Evolutionary conservation across 345 rosid genomes (phyloP), one percentile per base, ranked within the genome.

Genomic region (Euphorbia tirucalli): DNA sequence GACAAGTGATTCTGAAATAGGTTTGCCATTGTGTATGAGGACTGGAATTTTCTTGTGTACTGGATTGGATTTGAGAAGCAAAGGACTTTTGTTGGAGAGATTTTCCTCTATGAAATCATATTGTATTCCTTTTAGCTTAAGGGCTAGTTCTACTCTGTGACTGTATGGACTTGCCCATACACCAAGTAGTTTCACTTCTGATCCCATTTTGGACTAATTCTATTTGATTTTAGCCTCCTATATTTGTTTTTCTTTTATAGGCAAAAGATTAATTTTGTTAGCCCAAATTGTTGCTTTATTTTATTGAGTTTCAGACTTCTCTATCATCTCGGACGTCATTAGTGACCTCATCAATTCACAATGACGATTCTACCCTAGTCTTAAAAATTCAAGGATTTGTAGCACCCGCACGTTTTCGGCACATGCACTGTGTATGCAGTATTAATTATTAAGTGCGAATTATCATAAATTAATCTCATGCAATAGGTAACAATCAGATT

Each of bases 121-220:
- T 5, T 71, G 9, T 8, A 71, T 10, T 6, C 74, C 68, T 48
- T 71, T 71, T 1, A 71, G 48, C 19, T 71, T 71, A 4, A 71
- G 68, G 35, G 59, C 74, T 14, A 71, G 4, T 48, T 71, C 49
- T 22, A 71, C 61, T 30, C 68, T 71, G 61, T 8, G 24, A 25
- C 68, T 61, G 52, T n/a, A 71, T 3, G 49, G 68, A 31, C 74
- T 61, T 19, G 60, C 37, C 74, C 68, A 61, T 0, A 6, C 4
- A 2, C 74, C 74, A n/a, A 71, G 30, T 9, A 71, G 32, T 68
- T 71, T 71, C 55, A 71, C 43, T n/a, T n/a, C n/a, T n/a, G n/a
- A n/a, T n/a, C n/a, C n/a, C n/a, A n/a, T n/a, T n/a, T 49, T 71
- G 56, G 1, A 57, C 21, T 32, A 13, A 5, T 16, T 49, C n/a